These are phyloP conservation scores for Pleoardoris graminearum DNA, from an alignment of 2,329 filamentous ascomycete species.

Conservation along the genomic window DNA sequence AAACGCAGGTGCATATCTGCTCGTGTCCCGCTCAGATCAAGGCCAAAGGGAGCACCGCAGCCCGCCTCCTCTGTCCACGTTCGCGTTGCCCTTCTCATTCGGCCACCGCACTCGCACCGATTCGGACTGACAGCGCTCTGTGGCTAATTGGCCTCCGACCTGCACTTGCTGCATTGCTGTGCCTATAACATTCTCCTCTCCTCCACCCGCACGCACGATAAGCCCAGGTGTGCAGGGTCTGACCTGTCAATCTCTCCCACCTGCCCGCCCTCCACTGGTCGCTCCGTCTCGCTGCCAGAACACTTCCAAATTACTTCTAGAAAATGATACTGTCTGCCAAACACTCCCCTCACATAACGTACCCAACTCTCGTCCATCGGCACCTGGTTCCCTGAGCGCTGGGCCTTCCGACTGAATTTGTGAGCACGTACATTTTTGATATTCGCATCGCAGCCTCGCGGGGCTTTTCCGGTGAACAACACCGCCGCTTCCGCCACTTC, in stretches of 20 bases:
- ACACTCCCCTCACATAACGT: constrained; percentile 37
- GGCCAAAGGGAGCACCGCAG: constrained; percentile 40
- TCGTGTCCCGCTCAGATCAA: constrained; percentile 32
- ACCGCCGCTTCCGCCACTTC: constrained; percentile 19
- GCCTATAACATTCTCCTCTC: constrained; percentile 39
- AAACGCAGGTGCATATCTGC: constrained; percentile 45
- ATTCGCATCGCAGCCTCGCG: constrained; percentile 38
- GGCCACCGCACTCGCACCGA: constrained; percentile 32
- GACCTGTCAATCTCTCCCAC: constrained; percentile 43
- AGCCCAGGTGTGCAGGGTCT: constrained; percentile 46
- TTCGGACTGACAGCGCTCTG: constrained; percentile 36
- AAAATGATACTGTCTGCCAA: constrained; percentile 49
- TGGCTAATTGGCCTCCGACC: constrained; percentile 43
- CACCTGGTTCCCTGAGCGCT: constrained; percentile 39
- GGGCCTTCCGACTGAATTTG: constrained; percentile 18
- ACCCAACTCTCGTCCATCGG: constrained; percentile 36
- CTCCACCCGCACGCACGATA: constrained; percentile 40
- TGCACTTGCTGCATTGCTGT: constrained; percentile 46
- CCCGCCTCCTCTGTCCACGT: constrained; percentile 34
- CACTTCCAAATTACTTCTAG: constrained; percentile 33
- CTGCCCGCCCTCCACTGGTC: constrained; percentile 38
- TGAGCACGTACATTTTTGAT: constrained; percentile 36
- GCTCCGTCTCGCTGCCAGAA: constrained; percentile 38
- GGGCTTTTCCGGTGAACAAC: constrained; percentile 33
- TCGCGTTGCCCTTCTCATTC: constrained; percentile 34